Evolutionary conservation across 306 rosid genomes (phyloP), one percentile per base, ranked within the genome.

Genomic region (Begonia fuchsioides): DNA sequence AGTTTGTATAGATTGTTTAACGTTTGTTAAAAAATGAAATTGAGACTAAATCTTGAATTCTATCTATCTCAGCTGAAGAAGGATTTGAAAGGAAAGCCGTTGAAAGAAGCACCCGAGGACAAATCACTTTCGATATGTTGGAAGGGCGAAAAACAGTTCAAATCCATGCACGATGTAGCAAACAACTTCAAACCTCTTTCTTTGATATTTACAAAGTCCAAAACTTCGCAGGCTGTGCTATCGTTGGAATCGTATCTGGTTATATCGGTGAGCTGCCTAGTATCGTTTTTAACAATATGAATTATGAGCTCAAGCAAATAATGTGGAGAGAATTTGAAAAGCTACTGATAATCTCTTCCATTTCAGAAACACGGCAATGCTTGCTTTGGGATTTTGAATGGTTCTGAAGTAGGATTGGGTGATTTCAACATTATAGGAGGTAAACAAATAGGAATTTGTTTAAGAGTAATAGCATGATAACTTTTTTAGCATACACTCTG

Each of bases 301-400:
- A 26, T 26, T 17, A 9, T 12, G 32, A 15, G n/a, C 10, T 12
- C 15, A 13, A 11, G 53, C 18, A 47, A 18, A 40, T 10, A 10
- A 40, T 11, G 44, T 20, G 47, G 55, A 52, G 14, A 26, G 38
- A 32, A 20, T 15, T 64, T 52, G 52, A 50, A 53, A 17, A 41
- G 49, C 44, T 56, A 4, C 54, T 73, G 58, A 74, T 55, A 40
- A 18, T 44, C 8, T 62, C 15, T 44, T 54, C 49, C 13, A 40
- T 53, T 57, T 52, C 75, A 88, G 95, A 39, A 60, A 64, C 8
- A 12, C 13, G 86, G 83, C 49, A 76, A 72, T 44, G 93, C 55
- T 11, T 83, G 96, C 74, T 68, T 88, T 52, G 96, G 96, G 16
- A 81, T 88, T 59, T 69, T 83, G 58, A 26, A 83, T 15, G 80